A percentile compares a stretch with the other conserved stretches of the same genome.
These are phyloP conservation scores for Suillus americanus DNA, from an alignment of 768 basidiomycete genomes.

Conservation along the genomic window DNA sequence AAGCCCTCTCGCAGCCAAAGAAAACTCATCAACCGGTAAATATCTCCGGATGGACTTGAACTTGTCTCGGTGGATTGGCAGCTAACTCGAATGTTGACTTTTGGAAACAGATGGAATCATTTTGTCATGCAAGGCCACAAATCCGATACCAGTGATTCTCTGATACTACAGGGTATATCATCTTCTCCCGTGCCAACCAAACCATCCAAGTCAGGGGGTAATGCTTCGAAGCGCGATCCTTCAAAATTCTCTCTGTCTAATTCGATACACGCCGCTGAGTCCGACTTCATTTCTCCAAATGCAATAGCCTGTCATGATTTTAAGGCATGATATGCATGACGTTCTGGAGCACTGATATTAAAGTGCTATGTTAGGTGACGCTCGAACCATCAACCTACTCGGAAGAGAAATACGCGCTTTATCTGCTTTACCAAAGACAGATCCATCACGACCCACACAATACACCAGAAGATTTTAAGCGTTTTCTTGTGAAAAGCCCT, in stretches of 20 bases:
- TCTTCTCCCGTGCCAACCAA: neutral
- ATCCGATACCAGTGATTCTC: constrained; percentile 19
- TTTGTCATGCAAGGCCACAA: constrained; percentile 51
- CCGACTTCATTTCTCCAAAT: constrained; percentile 25
- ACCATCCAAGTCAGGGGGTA: neutral
- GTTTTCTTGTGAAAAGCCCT: constrained; percentile 81
- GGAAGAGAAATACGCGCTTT: constrained; percentile 80
- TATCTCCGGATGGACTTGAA: neutral
- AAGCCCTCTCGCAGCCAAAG: constrained; percentile 73
- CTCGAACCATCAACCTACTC: constrained; percentile 78
- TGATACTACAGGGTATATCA: neutral
- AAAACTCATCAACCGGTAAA: constrained; percentile 69
- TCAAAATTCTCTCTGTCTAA: constrained; percentile 40
- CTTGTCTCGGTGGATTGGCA: neutral
- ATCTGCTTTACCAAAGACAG: constrained; percentile 69
- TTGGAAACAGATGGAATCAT: constrained; percentile 64
- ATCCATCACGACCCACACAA: constrained; percentile 73
- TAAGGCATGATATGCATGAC: constrained; percentile 42
- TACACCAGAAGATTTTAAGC: constrained; percentile 51
- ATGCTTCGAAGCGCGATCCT: constrained; percentile 3
- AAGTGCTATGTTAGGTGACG: constrained; percentile 47
- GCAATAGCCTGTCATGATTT: constrained; percentile 50
- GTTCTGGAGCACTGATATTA: neutral
- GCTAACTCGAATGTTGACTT: neutral
- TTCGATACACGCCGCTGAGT: constrained; percentile 60